Conservation (phyloP, 306 rosid genomes). For the Gastrolobium villosum region DNA sequence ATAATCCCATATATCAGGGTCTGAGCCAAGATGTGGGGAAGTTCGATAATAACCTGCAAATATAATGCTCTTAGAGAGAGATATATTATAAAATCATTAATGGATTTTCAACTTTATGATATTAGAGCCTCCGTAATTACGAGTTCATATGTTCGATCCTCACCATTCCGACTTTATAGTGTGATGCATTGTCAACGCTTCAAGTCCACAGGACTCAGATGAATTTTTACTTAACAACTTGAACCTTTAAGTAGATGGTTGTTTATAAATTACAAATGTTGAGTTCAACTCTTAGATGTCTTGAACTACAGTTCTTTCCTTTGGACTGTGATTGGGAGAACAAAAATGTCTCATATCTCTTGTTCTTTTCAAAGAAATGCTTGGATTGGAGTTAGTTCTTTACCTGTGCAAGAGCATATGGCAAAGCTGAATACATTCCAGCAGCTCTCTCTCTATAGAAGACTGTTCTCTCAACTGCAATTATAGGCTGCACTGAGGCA, state of each 20-base stretch:
- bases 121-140: too few species aligned
- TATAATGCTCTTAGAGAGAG: too few species aligned
- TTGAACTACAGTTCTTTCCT: neutral
- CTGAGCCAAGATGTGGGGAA: constrained; percentile 74
- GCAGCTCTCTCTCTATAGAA: constrained; percentile 88
- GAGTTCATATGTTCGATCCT: too few species aligned
- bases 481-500: constrained; percentile 73
- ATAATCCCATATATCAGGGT: constrained; percentile 69
- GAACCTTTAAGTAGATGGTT: too few species aligned
- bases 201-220: too few species aligned
- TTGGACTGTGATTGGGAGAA: neutral
- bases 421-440: constrained; percentile 83
- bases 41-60: constrained; percentile 72
- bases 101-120: too few species aligned
- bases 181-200: too few species aligned
- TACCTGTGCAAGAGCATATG: constrained; percentile 82
- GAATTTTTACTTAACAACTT: too few species aligned
- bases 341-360: neutral
- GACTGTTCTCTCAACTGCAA: constrained; percentile 80
- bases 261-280: neutral
- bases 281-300: neutral
- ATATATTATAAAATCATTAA: too few species aligned
- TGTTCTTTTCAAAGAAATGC: neutral
- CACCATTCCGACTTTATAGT: too few species aligned
- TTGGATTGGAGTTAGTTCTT: constrained; percentile 1